Evolutionary conservation across 495 filamentous ascomycete genomes (phyloP), one percentile per base, ranked within the genome.

Genomic region (Aspergillus panamensis): DNA sequence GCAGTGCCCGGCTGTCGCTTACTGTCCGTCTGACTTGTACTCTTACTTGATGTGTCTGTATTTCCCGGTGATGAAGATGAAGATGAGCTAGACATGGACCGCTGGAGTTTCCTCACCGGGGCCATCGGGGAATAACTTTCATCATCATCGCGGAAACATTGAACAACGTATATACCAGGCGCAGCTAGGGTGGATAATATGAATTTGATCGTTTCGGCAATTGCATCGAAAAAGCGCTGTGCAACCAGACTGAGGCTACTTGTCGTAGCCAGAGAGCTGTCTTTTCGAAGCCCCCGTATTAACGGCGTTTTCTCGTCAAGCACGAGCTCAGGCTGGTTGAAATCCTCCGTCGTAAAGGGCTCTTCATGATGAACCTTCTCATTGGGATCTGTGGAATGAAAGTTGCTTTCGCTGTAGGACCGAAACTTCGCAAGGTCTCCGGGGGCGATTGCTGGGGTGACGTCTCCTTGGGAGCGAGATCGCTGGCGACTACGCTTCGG

Each of bases 101-200:
- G 77, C 57, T 83, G 77, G 8, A 89, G 70, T 55, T 80, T 86
- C 53, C 78, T 74, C 10, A 88, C 66, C 35, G 86, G 87, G 50
- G 75, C 69, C 49, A 89, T 66, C 14, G 86, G 82, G 49, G 91
- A 90, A 68, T 96, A 96, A 30, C 79, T 76, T 32, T 92, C 92
- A 58, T 87, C 71, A 30, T 91, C 86, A 63, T 96, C 85, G 69
- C 88, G 90, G 54, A 97, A 84, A 64, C 80, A 90, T 53, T 88
- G 85, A 49, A 90, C 83, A 14, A 94, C 71, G 75, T 92, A 97
- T 37, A 89, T 77, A 2, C 85, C 89, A 6, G 95, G 92, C 2
- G 86, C 82, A 20, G 86, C 80, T 33, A 97, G 69, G 6, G 90
- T 87, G 49, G 88, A 88, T 16, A 96, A 73, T 45, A 97, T 79